A percentile compares a stretch with the other conserved stretches of the same genome.
These are phyloP conservation scores for Paraconiothyrium sp. DNA, from an alignment of 2,329 filamentous ascomycete genomes.

Conservation along the genomic window DNA sequence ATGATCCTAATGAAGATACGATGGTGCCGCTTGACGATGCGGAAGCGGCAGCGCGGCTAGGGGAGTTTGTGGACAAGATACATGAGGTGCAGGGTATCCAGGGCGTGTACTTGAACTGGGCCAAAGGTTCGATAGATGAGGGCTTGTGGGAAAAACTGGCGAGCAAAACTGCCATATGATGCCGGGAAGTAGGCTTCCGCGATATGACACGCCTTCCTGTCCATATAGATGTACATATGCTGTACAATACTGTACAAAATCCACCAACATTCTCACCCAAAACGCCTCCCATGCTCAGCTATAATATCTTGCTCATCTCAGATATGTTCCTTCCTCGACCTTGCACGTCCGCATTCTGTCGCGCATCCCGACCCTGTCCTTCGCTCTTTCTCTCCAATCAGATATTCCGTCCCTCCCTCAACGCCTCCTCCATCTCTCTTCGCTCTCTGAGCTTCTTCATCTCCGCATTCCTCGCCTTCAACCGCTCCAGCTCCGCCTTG, in stretches of 20 bases:
- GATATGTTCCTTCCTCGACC: too few species aligned
- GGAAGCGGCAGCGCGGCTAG: conserved; percentile 65
- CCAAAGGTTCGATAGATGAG: conserved; percentile 51
- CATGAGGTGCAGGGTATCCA: conserved; percentile 81
- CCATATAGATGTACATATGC: conserved; percentile 30
- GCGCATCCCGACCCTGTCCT: conserved; percentile 21
- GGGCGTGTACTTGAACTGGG: conserved; percentile 78
- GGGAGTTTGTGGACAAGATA: conserved; percentile 66
- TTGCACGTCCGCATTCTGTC: too few species aligned
- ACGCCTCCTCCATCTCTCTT: conserved; percentile 48
- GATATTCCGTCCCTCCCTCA: conserved; percentile 36
- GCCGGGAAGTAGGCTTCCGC: neutral
- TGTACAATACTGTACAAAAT: conserved; percentile 37
- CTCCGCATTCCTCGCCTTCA: conserved; percentile 63
- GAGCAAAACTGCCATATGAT: conserved; percentile 48
- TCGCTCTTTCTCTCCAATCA: conserved; percentile 33
- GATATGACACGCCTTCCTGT: neutral
- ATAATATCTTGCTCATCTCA: neutral
- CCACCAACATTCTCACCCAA: conserved; percentile 11
- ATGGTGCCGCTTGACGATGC: conserved; percentile 69
- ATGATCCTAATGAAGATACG: conserved; percentile 83
- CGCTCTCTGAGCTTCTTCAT: conserved; percentile 58
- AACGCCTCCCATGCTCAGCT: conserved; percentile 32
- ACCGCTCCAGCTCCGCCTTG: conserved; percentile 77
- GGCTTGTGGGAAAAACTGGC: conserved; percentile 51